Evolutionary conservation across 306 rosid species (phyloP), one percentile per base, ranked within the genome.

Genomic region (Rubus idaeus): DNA sequence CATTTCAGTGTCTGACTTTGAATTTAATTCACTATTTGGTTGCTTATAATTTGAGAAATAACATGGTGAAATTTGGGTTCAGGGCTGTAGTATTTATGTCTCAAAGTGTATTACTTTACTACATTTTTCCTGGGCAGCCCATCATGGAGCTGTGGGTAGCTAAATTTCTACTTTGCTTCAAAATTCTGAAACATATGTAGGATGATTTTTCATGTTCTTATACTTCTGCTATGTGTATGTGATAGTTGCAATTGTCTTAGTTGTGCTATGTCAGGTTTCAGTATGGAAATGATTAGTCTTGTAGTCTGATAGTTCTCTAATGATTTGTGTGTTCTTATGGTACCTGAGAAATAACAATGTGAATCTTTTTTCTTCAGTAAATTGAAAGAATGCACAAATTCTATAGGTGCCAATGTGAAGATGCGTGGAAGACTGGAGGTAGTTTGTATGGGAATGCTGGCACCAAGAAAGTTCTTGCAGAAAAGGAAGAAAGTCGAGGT

Each of bases 401-500:
- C 60, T 86, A 76, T 87, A 68, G 77, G 70, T 84, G 77, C 63
- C 79, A 85, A 68, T 5, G 65, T 89, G 56, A 83, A 74, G 81
- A 76, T 92, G 76, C 74, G 75, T 65, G 88, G 91, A 70, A 88
- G 84, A 84, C 51, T 73, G 81, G 73, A 58, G 77, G 91, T 87
- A 49, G 87, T 88, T 78, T 84, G 90, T 86, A 87, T 81, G 92
- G 91, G 93, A 39, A 95, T 95, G 95, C 83, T 95, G 69, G 77
- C 86, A 55, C 98, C 97, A 0, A 89, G 98, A 68, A 95, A 89
- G 80, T 89, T 92, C 75, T 79, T 90, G 88, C 89, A 81, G 83
- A 92, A 76, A 83, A 89, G 93, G 83, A 92, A 75, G 89, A 88
- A 87, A 72, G 20, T 50, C 44, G 86, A 88, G 67, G 86, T 83